Evolutionary conservation across 169 alveolate species (phyloP), one percentile per base, ranked within the genome.

Genomic region (Eimeria zaria): DNA sequence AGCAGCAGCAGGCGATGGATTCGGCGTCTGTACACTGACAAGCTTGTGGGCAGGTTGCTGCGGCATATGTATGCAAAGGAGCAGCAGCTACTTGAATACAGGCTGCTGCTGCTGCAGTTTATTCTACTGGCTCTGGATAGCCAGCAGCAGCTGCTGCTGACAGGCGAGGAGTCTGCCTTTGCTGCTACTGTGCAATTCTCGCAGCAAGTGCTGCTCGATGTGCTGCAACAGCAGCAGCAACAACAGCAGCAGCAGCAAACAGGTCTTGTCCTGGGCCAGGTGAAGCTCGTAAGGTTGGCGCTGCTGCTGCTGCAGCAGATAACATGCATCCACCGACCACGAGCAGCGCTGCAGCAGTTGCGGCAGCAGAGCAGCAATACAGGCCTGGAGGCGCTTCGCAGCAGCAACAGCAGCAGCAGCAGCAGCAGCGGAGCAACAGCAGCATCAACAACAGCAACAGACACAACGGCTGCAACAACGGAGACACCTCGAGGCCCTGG

Each of bases 301-400:
- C 78, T 92, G 71, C 93, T 92, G 87, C 93, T 92, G 78, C 96
- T 92, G 76, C 96, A 92, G 96, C 96, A 92, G 93, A 92, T 69
- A 1, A 44, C 78, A n/a, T 55, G 92, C 80, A 39, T 78, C 44
- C n/a, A 39, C 62, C 18, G 96, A 81, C 87, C 92, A 36, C 80
- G 73, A 27, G 89, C 62, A 8, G 71, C 69, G 27, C 92, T 84
- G 92, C 78, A 84, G 92, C 88, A 76, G 67, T 69, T 76, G 53
- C 60, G 58, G 95, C 88, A 76, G 91, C 78, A 88, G 53, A 64
- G 95, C 95, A 88, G 84, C 95, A 33, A 67, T 11, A 60, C 80
- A 1, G 92, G 80, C 30, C 62, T 84, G 46, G 78, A 53, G 58
- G 55, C 44, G 46, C 76, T 60, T n/a, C 91, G 91, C 81, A 85